Conservation (phyloP, 371 early-diverging fungal genomes). For the Choanephora cucurbitarum region DNA sequence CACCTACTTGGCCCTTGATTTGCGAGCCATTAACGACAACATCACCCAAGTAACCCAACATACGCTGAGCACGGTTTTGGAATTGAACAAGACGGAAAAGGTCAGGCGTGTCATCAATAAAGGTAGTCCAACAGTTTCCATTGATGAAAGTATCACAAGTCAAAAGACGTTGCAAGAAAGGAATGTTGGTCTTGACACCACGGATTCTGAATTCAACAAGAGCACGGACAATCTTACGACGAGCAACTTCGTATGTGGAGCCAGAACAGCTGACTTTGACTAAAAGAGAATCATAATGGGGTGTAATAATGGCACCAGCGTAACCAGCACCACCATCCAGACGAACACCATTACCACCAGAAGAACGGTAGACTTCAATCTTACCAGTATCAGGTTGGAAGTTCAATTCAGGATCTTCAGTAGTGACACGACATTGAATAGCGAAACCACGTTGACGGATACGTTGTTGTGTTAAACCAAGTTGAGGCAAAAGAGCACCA, state of each 20-base stretch:
- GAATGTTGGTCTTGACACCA: conserved; percentile 96
- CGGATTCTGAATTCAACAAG: conserved; percentile 93
- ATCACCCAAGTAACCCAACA: conserved; percentile 89
- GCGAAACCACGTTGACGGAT: conserved; percentile 84
- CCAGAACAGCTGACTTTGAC: conserved; percentile 92
- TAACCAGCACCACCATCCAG: conserved; percentile 89
- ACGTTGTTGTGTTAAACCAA: conserved; percentile 82
- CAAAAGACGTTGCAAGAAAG: conserved; percentile 86
- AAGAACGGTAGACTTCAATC: conserved; percentile 88
- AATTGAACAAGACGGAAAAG: conserved; percentile 74
- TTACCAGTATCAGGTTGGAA: conserved; percentile 97
- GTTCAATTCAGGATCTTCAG: conserved; percentile 85
- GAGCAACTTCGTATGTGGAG: conserved; percentile 83
- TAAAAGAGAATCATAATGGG: conserved; percentile 95
- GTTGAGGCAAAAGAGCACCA: conserved; percentile 76
- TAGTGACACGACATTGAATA: conserved; percentile 94
- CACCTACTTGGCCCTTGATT: conserved; percentile 86
- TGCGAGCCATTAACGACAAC: conserved; percentile 90
- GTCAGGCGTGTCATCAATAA: conserved; percentile 94
- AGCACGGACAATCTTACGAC: conserved; percentile 86
- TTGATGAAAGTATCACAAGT: conserved; percentile 76
- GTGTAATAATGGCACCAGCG: conserved; percentile 91
- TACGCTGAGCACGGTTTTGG: conserved; percentile 86
- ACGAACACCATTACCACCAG: conserved; percentile 89
- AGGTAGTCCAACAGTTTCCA: conserved; percentile 93